Percentiles rank a stretch among this genome's conserved stretches.
Evolutionary conservation across 108 stramenopile genomes (phyloP).

Genomic region (Parietichytrium sp.): DNA sequence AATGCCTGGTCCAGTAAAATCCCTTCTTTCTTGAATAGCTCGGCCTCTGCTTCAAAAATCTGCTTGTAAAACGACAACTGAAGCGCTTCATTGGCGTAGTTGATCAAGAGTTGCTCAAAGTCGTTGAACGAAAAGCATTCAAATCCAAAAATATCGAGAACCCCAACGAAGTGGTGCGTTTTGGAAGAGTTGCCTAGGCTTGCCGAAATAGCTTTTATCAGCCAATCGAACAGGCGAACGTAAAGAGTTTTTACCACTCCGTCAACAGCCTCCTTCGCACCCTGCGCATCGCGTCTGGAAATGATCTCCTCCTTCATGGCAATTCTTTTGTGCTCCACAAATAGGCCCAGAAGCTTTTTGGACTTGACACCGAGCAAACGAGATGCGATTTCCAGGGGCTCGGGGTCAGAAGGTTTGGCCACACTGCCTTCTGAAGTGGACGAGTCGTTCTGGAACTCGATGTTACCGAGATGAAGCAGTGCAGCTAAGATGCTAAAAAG

Average conservation of each 20-base stretch:
- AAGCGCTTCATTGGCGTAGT: slow-evolving; percentile 49
- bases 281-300: background rate
- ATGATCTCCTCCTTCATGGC: background rate
- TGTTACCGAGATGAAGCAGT: slow-evolving; percentile 49
- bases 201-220: slow-evolving; percentile 13
- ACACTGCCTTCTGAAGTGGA: background rate
- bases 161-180: slow-evolving; percentile 72
- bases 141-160: slow-evolving; percentile 94
- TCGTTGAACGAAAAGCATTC: slow-evolving; percentile 59
- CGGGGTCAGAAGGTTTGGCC: background rate
- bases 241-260: slow-evolving; percentile 47
- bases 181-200: background rate
- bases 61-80: slow-evolving; percentile 40
- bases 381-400: background rate
- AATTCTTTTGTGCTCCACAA: background rate
- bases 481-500: slow-evolving; percentile 39
- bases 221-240: slow-evolving; percentile 48
- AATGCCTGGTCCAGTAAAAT: background rate
- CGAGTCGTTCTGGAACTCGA: slow-evolving; percentile 29
- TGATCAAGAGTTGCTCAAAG: slow-evolving; percentile 49
- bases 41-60: slow-evolving; percentile 37
- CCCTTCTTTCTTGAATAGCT: slow-evolving; percentile 41
- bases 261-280: slow-evolving; percentile 43
- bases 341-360: background rate
- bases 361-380: background rate